Conservation (phyloP, 2,329 filamentous ascomycete genomes). For the Fusarium albidum region DNA sequence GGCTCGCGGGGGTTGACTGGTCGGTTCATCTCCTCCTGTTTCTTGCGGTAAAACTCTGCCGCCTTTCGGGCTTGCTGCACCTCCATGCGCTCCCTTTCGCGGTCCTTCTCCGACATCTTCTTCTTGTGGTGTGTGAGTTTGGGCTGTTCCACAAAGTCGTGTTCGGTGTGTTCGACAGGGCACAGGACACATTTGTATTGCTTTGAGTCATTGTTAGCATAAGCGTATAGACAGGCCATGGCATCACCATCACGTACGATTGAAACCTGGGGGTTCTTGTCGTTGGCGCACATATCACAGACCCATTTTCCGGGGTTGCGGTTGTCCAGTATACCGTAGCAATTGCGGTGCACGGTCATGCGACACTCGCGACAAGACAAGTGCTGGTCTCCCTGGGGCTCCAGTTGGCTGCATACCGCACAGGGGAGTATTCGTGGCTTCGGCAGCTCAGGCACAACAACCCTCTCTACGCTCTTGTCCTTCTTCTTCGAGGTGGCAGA, state of each 20-base stretch:
- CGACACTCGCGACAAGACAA: slow-evolving; percentile 87
- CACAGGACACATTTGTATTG: slow-evolving; percentile 94
- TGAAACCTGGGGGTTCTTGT: slow-evolving; percentile 91
- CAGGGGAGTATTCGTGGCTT: slow-evolving; percentile 83
- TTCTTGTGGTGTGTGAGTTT: slow-evolving; percentile 70
- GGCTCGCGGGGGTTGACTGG: slow-evolving; percentile 87
- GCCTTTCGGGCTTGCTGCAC: slow-evolving; percentile 83
- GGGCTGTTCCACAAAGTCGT: slow-evolving; percentile 81
- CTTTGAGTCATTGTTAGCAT: slow-evolving; percentile 51
- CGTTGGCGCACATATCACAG: slow-evolving; percentile 95
- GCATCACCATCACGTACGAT: slow-evolving; percentile 69
- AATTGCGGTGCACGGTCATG: slow-evolving; percentile 88
- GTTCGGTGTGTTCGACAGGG: slow-evolving; percentile 80
- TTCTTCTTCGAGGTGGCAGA: slow-evolving; percentile 62
- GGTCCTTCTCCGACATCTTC: slow-evolving; percentile 87
- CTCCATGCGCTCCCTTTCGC: slow-evolving; percentile 86
- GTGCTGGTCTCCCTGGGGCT: slow-evolving; percentile 75
- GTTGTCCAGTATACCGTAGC: slow-evolving; percentile 84
- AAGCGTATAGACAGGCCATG: slow-evolving; percentile 28
- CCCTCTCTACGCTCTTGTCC: slow-evolving; percentile 62
- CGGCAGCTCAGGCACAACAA: slow-evolving; percentile 77
- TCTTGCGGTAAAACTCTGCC: slow-evolving; percentile 82
- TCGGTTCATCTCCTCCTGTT: slow-evolving; percentile 84
- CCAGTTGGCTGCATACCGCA: slow-evolving; percentile 80
- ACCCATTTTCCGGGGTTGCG: slow-evolving; percentile 83